phyloP scores from a whole-genome alignment of 225 moss, liverwort and hornwort genomes.

The Takakia lepidozioides region DNA sequence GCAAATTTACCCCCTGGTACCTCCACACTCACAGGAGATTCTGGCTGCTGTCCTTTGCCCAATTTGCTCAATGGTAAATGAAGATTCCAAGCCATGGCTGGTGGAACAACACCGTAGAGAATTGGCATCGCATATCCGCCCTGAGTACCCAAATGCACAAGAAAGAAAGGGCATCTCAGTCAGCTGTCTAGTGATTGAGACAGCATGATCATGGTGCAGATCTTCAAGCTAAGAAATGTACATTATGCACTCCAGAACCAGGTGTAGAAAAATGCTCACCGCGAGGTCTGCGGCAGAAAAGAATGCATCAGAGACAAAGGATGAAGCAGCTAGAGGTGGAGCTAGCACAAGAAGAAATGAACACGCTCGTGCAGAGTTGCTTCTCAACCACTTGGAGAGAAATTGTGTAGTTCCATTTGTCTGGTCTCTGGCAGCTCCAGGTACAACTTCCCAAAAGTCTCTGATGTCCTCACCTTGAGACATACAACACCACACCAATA shows the following conservation, averaged over 20 bases:
- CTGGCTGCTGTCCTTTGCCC: neutral
- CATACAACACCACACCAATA: no score
- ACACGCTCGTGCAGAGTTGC: constrained; percentile 20
- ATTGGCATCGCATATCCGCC: constrained; percentile 56
- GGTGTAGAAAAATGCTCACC: constrained; percentile 14
- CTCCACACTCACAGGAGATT: neutral
- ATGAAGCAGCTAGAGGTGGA: constrained; percentile 43
- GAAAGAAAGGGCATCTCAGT: no score
- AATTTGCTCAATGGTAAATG: constrained; percentile 2
- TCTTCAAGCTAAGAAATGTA: constrained; percentile 11
- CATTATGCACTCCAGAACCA: no score
- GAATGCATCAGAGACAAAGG: constrained; percentile 46
- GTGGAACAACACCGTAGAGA: constrained; percentile 47
- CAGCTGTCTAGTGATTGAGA: no score
- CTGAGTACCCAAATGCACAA: no score
- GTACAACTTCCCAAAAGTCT: no score
- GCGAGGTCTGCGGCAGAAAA: constrained; percentile 46
- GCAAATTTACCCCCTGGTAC: constrained; percentile 20
- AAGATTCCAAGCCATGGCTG: constrained; percentile 44
- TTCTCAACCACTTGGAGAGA: constrained; percentile 21
- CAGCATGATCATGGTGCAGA: no score
- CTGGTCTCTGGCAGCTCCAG: no score
- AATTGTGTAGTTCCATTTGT: neutral
- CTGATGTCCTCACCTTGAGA: no score
- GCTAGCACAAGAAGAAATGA: constrained; percentile 35